Conservation (phyloP, 2,329 filamentous ascomycete genomes). For the Dothideomycetes sp. region DNA sequence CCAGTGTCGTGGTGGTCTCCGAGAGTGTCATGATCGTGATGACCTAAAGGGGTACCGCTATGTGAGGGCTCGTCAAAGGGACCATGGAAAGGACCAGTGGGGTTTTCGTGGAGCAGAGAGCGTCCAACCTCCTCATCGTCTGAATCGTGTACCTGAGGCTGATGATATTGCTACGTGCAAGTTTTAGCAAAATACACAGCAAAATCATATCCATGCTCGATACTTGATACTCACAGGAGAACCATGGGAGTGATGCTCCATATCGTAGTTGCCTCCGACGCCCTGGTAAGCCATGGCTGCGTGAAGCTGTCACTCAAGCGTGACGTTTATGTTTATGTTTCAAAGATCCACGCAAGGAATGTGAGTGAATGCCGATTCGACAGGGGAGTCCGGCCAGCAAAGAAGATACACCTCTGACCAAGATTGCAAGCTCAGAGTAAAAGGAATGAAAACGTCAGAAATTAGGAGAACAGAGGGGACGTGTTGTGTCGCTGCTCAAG, state of each 20-base stretch:
- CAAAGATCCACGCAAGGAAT: too few relatives aligned
- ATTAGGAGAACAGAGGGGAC: not conserved
- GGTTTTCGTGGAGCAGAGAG: conserved; percentile 36
- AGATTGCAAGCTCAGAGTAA: too few relatives aligned
- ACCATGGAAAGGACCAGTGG: conserved; percentile 32
- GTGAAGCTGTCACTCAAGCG: not conserved
- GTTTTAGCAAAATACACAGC: too few relatives aligned
- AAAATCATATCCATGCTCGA: too few relatives aligned
- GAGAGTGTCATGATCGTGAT: conserved; percentile 22
- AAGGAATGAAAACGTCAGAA: not conserved
- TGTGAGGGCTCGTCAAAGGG: conserved; percentile 36
- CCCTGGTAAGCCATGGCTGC: conserved; percentile 23
- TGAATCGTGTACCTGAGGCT: conserved; percentile 16
- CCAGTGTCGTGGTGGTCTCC: conserved; percentile 24
- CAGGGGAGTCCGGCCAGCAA: too few relatives aligned
- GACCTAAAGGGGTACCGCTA: conserved; percentile 20
- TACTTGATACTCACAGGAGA: too few relatives aligned
- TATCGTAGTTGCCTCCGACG: conserved; percentile 17
- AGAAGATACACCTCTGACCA: too few relatives aligned
- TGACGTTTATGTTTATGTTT: not conserved
- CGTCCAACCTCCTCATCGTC: conserved; percentile 38
- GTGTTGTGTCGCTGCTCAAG: not conserved
- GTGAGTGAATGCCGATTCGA: too few relatives aligned
- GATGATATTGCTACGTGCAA: conserved; percentile 23
- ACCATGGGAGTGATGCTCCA: too few relatives aligned